phyloP scores from a whole-genome alignment of 441 rosid genomes.

The Gossypium laxum region DNA sequence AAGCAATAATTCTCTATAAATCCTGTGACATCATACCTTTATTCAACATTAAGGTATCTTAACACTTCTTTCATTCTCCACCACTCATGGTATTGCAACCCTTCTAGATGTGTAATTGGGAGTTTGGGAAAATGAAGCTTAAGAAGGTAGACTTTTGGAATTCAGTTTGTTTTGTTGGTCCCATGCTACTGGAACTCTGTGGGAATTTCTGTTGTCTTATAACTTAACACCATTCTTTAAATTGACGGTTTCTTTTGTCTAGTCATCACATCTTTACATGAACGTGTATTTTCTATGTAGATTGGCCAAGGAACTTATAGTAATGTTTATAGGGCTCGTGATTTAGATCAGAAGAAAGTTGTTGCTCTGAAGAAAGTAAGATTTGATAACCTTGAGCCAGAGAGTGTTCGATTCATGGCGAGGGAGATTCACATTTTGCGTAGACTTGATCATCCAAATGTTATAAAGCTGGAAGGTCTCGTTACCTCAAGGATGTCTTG shows the following conservation, averaged over 20 bases:
- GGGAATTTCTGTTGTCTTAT: background rate
- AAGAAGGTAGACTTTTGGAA: background rate
- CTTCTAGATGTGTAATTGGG: background rate
- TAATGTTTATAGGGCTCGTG: constrained; percentile 89
- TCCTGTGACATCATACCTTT: background rate
- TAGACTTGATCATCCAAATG: constrained; percentile 85
- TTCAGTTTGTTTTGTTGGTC: background rate
- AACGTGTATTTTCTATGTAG: constrained; percentile 34
- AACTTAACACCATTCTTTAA: constrained; percentile 2
- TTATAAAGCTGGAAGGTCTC: constrained; percentile 85
- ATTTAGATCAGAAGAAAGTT: constrained; percentile 74
- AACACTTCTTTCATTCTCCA: background rate
- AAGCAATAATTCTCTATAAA: background rate
- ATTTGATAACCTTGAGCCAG: constrained; percentile 92
- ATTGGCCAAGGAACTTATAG: constrained; percentile 98
- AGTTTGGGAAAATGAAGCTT: background rate
- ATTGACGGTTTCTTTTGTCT: background rate
- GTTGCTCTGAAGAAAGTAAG: constrained; percentile 84
- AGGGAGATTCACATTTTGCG: constrained; percentile 91
- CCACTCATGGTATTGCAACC: background rate
- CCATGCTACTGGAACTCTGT: background rate
- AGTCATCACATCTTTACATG: constrained; percentile 15
- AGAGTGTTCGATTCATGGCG: constrained; percentile 96
- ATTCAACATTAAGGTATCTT: background rate
- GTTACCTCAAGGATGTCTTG: constrained; percentile 98